Conservation (phyloP, 176 grass and related monocot species). For the Typha latifolia region DNA sequence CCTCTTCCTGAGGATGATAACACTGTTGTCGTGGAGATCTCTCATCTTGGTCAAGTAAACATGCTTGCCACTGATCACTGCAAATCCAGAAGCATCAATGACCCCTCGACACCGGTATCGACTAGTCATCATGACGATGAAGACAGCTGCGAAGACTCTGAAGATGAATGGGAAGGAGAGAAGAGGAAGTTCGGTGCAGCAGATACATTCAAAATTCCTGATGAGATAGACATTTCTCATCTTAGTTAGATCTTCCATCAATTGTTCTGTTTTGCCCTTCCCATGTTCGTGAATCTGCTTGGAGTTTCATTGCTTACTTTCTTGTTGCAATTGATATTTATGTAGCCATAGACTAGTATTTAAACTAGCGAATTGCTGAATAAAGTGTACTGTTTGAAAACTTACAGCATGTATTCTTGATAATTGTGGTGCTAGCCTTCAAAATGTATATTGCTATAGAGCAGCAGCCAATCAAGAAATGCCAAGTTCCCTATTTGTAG, state of each 20-base stretch:
- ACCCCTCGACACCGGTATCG: conserved; percentile 15
- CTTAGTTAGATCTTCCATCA: conserved; percentile 27
- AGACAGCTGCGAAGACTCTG: conserved; percentile 21
- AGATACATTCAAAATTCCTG: conserved; percentile 62
- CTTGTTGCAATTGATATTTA: too few relatives aligned
- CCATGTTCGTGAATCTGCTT: too few relatives aligned
- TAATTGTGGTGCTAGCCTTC: too few relatives aligned
- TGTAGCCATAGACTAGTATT: too few relatives aligned
- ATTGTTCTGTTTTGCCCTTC: too few relatives aligned
- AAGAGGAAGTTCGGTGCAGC: conserved; percentile 26
- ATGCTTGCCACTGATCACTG: conserved; percentile 58
- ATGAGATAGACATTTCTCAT: conserved; percentile 45
- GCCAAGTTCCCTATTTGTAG: too few relatives aligned
- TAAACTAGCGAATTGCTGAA: too few relatives aligned
- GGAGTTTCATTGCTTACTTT: too few relatives aligned
- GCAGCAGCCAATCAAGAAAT: too few relatives aligned
- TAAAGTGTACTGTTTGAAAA: too few relatives aligned
- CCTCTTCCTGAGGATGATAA: conserved; percentile 59
- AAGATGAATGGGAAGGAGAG: conserved; percentile 55
- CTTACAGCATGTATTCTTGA: too few relatives aligned
- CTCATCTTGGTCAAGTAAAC: conserved; percentile 59
- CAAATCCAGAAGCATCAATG: conserved; percentile 45
- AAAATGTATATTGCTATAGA: too few relatives aligned
- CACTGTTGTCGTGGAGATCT: conserved; percentile 67
- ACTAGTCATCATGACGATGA: conserved; percentile 10